A percentile compares a stretch with the other conserved stretches of the same genome.
phyloP scores from a whole-genome alignment of 306 rosid species.

The Rosa lucieae region DNA sequence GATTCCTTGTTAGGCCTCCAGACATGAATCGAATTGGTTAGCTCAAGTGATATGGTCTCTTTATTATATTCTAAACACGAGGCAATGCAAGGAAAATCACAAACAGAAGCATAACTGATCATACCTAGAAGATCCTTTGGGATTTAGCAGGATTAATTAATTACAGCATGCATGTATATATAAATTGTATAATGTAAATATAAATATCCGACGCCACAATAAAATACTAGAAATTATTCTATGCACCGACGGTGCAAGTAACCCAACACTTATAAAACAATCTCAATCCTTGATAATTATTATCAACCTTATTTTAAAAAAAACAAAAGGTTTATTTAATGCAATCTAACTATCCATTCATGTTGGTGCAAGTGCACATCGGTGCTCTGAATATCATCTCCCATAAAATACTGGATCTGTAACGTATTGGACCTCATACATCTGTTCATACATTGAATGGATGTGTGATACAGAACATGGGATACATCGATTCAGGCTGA shows the following conservation, averaged over 20 bases:
- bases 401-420: not conserved
- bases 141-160: constrained; percentile 2
- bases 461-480: not conserved
- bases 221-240: not conserved
- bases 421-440: not conserved
- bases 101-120: constrained; percentile 1
- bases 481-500: not conserved
- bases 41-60: constrained; percentile 2
- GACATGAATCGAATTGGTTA: not conserved
- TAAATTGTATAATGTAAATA: not conserved
- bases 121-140: not conserved
- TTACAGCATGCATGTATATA: not conserved
- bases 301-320: too few species aligned
- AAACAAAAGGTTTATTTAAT: too few species aligned
- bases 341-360: too few species aligned
- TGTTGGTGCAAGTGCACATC: too few species aligned
- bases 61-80: constrained; percentile 1
- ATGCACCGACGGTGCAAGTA: too few species aligned
- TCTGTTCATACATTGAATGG: constrained; percentile 6
- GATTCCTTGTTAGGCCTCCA: constrained; percentile 2
- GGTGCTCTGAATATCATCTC: too few species aligned
- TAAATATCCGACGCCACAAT: not conserved
- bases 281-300: too few species aligned
- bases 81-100: constrained; percentile 1
- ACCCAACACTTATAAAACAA: too few species aligned